Conservation (phyloP, 139 green algal genomes). For the Chlorella sp. region DNA sequence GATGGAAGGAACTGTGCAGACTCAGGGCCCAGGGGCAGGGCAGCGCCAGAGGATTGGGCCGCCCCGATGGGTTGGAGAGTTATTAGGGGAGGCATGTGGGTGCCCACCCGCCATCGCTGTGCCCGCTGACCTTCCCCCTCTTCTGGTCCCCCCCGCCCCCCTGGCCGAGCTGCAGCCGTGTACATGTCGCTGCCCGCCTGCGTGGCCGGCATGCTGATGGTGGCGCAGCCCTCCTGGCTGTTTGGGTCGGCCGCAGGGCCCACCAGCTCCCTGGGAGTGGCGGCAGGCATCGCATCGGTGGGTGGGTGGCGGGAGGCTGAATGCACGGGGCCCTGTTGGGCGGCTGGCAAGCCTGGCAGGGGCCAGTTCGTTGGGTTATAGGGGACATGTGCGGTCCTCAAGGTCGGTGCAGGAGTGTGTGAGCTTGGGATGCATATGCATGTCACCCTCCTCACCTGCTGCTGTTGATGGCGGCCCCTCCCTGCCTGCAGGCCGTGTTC, state of each 20-base stretch:
- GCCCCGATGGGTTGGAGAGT: too few species aligned
- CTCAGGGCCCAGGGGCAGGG: not conserved
- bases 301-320: not conserved
- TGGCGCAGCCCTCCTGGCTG: constrained; percentile 16
- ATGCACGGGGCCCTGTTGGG: not conserved
- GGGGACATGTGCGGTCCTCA: too few species aligned
- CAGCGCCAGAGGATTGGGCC: too few species aligned
- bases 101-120: too few species aligned
- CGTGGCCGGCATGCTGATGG: constrained; percentile 20
- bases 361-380: not conserved
- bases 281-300: not conserved
- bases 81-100: too few species aligned
- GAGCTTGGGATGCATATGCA: too few species aligned
- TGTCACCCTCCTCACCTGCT: too few species aligned
- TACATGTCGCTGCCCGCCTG: not conserved
- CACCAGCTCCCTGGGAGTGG: not conserved
- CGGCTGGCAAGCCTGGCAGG: not conserved
- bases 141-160: not conserved
- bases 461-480: too few species aligned
- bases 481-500: not conserved
- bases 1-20: not conserved
- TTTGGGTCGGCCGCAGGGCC: constrained; percentile 2
- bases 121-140: too few species aligned
- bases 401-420: not conserved
- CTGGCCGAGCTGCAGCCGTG: not conserved